These are phyloP conservation scores for Leccinum olivaceopallidum DNA, from an alignment of 768 basidiomycete species.

Conservation along the genomic window DNA sequence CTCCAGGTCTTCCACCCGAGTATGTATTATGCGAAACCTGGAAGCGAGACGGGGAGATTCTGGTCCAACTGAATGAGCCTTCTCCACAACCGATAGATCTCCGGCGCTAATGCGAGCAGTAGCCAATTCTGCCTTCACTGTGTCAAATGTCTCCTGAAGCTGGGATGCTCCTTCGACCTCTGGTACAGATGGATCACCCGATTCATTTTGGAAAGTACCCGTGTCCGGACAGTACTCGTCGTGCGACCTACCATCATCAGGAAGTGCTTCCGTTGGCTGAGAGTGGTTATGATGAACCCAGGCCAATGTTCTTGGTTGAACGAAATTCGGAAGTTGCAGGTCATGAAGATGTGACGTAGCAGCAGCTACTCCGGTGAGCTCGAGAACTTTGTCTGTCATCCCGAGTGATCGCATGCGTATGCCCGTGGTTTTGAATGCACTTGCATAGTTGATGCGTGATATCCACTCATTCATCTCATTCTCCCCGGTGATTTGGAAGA, in stretches of 20 bases:
- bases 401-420: conserved; percentile 76
- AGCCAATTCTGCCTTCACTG: conserved; percentile 83
- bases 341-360: conserved; percentile 83
- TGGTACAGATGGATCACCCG: conserved; percentile 43
- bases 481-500: conserved; percentile 72
- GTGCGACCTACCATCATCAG: conserved; percentile 23
- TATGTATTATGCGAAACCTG: conserved; percentile 58
- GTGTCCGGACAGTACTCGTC: conserved; percentile 33
- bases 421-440: conserved; percentile 84
- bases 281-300: conserved; percentile 46
- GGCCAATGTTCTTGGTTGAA: conserved; percentile 26
- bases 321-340: conserved; percentile 40
- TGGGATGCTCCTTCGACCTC: conserved; percentile 63
- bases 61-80: conserved; percentile 20
- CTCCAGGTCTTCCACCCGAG: conserved; percentile 68
- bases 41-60: conserved; percentile 33
- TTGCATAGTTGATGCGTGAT: conserved; percentile 89
- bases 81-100: conserved; percentile 22
- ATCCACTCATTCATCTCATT: conserved; percentile 89
- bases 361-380: conserved; percentile 82
- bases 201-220: conserved; percentile 19
- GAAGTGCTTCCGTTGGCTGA: conserved; percentile 39
- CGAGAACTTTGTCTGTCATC: conserved; percentile 68
- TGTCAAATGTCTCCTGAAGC: conserved; percentile 81
- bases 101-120: conserved; percentile 42